Base-by-base conservation (phyloP, 805 yeast genomes). In the Wickerhamiella lipophila region DNA sequence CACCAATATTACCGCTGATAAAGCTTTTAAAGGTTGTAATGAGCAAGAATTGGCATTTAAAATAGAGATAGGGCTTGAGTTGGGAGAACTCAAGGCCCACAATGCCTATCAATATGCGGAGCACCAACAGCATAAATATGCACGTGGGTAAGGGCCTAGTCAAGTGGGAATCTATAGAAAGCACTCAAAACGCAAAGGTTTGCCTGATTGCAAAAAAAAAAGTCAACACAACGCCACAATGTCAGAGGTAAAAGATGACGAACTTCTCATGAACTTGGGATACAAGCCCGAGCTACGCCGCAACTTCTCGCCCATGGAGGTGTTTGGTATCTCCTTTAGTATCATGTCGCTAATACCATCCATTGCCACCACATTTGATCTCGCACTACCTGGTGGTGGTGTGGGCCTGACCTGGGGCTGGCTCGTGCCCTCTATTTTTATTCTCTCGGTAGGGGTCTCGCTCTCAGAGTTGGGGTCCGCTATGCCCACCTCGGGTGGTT, bases 401-500 rank as follows among this genome's bases (percentile, higher is more conserved):
- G 77, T 72, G 8, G 77, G 80, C 4, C 69, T 78, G 50, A 68
- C 79, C 2, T 81, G 88, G 88, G 82, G 84, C 43, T 82, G 89
- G 88, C 62, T 78, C 42, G 57, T 77, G 13, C 71, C 83, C 29
- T 71, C 78, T 3, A 51, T 68, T 9, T 76, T 78, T 55, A 77
- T 81, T 49, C 58, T 79, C 49, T 58, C 69, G 8, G 72, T 78
- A n/a, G 86, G 85, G 15, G 53, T 73, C 6, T 69, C 81, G 15
- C 74, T 82, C 78, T 70, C 83, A 5, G 81, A 79, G 56, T 62
- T 79, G 53, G 83, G 81, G 1, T 73, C 80, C 32, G 74, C 86
- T 1, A 73, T 78, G 54, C 88, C 89, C 23, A 81, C 88, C 1
- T 75, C 82, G 18, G 88, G 88, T 49, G 88, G 88, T 7, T 65